A percentile compares a stretch with the other conserved stretches of the same genome.
These are phyloP conservation scores for Fusarium veterinarium DNA, from an alignment of 2,329 filamentous ascomycete species.

Conservation along the genomic window DNA sequence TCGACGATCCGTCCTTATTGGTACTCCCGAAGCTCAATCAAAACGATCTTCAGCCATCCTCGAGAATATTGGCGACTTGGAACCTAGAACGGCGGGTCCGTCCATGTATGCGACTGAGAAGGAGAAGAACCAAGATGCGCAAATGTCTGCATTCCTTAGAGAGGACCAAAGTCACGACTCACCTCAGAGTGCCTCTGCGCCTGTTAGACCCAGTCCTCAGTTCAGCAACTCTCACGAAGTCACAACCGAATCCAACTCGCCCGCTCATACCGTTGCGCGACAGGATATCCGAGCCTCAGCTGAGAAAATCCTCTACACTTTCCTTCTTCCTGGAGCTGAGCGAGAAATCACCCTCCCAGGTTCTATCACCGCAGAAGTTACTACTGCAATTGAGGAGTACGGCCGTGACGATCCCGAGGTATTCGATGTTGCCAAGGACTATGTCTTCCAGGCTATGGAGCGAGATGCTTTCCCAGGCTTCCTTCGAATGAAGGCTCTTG, in stretches of 20 bases:
- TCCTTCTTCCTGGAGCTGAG: slow-evolving; percentile 92
- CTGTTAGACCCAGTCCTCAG: slow-evolving; percentile 63
- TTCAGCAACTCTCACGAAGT: slow-evolving; percentile 71
- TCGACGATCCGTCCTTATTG: slow-evolving; percentile 89
- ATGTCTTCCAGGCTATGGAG: slow-evolving; percentile 99
- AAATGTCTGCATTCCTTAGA: slow-evolving; percentile 90
- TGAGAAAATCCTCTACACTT: slow-evolving; percentile 99
- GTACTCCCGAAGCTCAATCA: slow-evolving; percentile 91
- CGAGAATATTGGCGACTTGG: slow-evolving; percentile 77
- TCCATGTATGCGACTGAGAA: slow-evolving; percentile 74
- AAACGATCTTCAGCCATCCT: slow-evolving; percentile 87
- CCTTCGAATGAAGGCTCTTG: slow-evolving; percentile 91
- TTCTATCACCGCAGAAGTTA: slow-evolving; percentile 86
- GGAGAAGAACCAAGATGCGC: slow-evolving; percentile 84
- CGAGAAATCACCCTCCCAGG: slow-evolving; percentile 94
- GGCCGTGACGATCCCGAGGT: slow-evolving; percentile 96
- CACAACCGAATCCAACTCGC: slow-evolving; percentile 83
- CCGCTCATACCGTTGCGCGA: slow-evolving; percentile 84
- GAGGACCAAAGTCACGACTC: slow-evolving; percentile 70
- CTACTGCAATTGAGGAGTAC: slow-evolving; percentile 87
- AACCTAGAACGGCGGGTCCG: slow-evolving; percentile 67
- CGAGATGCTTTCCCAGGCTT: slow-evolving; percentile 99
- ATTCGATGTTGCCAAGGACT: slow-evolving; percentile 97
- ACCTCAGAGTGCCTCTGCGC: slow-evolving; percentile 61
- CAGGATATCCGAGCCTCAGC: slow-evolving; percentile 92